These are phyloP conservation scores for Colletotrichum limetticola DNA, from an alignment of 2,329 filamentous ascomycete genomes.

Conservation along the genomic window DNA sequence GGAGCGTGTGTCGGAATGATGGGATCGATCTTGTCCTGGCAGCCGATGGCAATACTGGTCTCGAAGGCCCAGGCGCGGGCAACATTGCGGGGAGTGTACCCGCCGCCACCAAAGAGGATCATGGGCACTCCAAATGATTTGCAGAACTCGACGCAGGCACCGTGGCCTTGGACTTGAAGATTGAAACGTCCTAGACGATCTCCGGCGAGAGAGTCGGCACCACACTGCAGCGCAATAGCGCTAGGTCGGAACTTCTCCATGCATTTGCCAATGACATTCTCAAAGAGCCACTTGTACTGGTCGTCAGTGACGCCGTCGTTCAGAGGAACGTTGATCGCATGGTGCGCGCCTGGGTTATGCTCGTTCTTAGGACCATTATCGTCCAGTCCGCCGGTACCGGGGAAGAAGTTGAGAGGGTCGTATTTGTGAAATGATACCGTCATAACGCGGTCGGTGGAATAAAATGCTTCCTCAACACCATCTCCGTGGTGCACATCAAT, in stretches of 20 bases:
- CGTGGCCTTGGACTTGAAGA: constrained; percentile 93
- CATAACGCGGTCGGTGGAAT: constrained; percentile 88
- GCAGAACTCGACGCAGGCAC: constrained; percentile 88
- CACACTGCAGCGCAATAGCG: constrained; percentile 94
- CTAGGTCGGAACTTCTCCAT: constrained; percentile 87
- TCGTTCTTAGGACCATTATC: constrained; percentile 87
- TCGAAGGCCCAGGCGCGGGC: constrained; percentile 97
- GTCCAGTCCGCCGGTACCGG: constrained; percentile 87
- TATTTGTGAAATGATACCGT: constrained; percentile 98
- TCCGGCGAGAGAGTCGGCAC: constrained; percentile 92
- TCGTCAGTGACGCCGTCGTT: constrained; percentile 92
- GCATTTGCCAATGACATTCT: constrained; percentile 80
- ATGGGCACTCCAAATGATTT: constrained; percentile 85
- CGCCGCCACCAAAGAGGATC: constrained; percentile 91
- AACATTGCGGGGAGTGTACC: constrained; percentile 96
- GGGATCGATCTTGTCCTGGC: constrained; percentile 74
- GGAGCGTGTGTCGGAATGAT: constrained; percentile 83
- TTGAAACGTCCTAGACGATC: constrained; percentile 97
- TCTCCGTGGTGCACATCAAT: constrained; percentile 94
- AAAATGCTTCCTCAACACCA: constrained; percentile 91
- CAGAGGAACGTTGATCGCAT: constrained; percentile 89
- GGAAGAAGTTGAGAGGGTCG: constrained; percentile 85
- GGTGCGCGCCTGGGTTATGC: constrained; percentile 87
- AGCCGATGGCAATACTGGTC: constrained; percentile 87
- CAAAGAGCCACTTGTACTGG: constrained; percentile 88